Conservation (phyloP, 768 basidiomycete species). For the Lactarius sp. region DNA sequence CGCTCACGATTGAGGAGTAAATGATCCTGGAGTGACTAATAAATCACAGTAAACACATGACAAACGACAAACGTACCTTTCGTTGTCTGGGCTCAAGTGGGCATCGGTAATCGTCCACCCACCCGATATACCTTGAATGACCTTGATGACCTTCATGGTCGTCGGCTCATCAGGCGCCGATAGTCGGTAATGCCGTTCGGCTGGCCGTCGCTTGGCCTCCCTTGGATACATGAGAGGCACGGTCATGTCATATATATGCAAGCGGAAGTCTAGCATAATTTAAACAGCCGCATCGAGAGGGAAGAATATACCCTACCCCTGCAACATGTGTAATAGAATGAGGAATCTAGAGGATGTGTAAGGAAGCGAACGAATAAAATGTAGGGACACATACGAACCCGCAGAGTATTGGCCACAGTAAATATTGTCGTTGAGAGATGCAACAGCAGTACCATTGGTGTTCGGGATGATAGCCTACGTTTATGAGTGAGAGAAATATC, state of each 20-base stretch:
- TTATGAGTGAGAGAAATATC: background rate
- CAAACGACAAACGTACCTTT: constrained; percentile 47
- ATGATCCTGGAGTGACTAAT: constrained; percentile 57
- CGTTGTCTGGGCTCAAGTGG: constrained; percentile 83
- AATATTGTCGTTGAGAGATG: constrained; percentile 63
- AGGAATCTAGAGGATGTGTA: constrained; percentile 52
- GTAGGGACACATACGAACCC: constrained; percentile 38
- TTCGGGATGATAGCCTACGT: constrained; percentile 71
- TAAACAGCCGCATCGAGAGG: background rate
- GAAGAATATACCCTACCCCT: constrained; percentile 47
- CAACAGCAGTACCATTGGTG: constrained; percentile 73
- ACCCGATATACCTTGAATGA: constrained; percentile 69
- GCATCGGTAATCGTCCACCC: constrained; percentile 96
- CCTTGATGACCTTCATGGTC: constrained; percentile 49
- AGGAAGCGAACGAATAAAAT: constrained; percentile 5
- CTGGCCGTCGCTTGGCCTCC: constrained; percentile 12
- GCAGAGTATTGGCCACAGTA: constrained; percentile 84
- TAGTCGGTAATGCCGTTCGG: constrained; percentile 22
- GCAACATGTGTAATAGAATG: constrained; percentile 90
- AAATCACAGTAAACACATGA: constrained; percentile 6
- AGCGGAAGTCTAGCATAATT: constrained; percentile 62
- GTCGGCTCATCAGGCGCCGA: constrained; percentile 42
- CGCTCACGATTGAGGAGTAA: constrained; percentile 80
- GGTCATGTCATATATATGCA: constrained; percentile 83
- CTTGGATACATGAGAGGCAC: constrained; percentile 37